Percentiles rank a stretch among this genome's conserved stretches.
Evolutionary conservation across 352 stramenopile genomes (phyloP).

Genomic region (Phytophthora pinifolia): DNA sequence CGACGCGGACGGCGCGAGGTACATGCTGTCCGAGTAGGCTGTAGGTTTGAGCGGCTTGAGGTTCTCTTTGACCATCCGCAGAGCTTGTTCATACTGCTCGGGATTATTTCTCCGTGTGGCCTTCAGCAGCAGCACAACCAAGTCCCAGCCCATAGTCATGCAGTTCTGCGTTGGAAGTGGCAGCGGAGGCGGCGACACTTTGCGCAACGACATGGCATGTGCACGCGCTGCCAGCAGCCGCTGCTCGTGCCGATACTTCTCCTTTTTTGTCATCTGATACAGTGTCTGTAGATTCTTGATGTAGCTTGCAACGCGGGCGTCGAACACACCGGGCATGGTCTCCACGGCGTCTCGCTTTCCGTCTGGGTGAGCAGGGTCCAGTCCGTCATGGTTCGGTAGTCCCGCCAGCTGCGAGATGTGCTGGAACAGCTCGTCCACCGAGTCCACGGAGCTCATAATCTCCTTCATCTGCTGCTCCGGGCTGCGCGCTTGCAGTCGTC

Average conservation of each 20-base stretch:
- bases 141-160: slow-evolving; percentile 81
- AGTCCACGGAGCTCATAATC: slow-evolving; percentile 76
- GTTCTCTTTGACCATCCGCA: slow-evolving; percentile 78
- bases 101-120: slow-evolving; percentile 67
- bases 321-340: slow-evolving; percentile 50
- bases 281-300: slow-evolving; percentile 71
- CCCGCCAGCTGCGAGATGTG: slow-evolving; percentile 72
- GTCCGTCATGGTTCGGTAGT: slow-evolving; percentile 23
- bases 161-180: slow-evolving; percentile 84
- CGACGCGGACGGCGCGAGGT: slow-evolving; percentile 72
- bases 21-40: slow-evolving; percentile 82
- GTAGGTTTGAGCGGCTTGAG: slow-evolving; percentile 73
- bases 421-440: slow-evolving; percentile 76
- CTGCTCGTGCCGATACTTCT: slow-evolving; percentile 81
- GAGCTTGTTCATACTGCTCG: slow-evolving; percentile 61
- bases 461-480: slow-evolving; percentile 68
- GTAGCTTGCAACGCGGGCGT: slow-evolving; percentile 68
- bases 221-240: slow-evolving; percentile 49
- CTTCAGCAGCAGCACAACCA: slow-evolving; percentile 71
- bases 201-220: slow-evolving; percentile 65
- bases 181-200: slow-evolving; percentile 66
- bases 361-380: slow-evolving; percentile 11
- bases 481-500: slow-evolving; percentile 24
- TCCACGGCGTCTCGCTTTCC: slow-evolving; percentile 20
- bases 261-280: slow-evolving; percentile 80